Evolutionary conservation across 306 rosid species (phyloP).

Genomic region (Sicyos baderoa): DNA sequence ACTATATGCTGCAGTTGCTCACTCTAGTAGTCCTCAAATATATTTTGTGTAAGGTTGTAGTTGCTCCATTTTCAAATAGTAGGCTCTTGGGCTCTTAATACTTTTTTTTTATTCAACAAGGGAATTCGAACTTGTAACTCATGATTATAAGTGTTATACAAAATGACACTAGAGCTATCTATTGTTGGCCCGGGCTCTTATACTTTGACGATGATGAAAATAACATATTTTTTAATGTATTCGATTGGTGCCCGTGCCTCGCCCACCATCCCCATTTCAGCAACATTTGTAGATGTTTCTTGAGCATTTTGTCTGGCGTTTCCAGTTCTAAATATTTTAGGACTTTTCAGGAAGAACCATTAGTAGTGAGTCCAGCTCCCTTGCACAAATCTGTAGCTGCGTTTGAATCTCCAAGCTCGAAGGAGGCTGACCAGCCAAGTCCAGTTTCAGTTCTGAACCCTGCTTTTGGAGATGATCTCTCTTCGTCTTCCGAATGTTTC

Average conservation of each 20-base stretch:
- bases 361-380: conserved; percentile 35
- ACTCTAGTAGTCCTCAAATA: neutral
- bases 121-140: no score
- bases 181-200: neutral
- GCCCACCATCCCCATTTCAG: no score
- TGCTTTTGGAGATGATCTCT: conserved; percentile 61
- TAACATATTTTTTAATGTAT: neutral
- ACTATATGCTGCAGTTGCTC: no score
- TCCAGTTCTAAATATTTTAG: conserved; percentile 20
- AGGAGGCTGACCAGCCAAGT: conserved; percentile 94
- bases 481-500: conserved; percentile 88
- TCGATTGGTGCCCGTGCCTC: no score
- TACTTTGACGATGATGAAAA: neutral
- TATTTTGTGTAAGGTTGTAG: neutral
- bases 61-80: neutral
- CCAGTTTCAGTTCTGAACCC: conserved; percentile 87
- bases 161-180: no score
- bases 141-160: no score
- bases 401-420: conserved; percentile 47
- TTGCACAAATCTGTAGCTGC: conserved; percentile 30
- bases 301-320: neutral
- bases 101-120: no score
- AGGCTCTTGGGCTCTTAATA: neutral
- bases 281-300: no score
- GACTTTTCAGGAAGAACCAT: conserved; percentile 44